A percentile compares a stretch with the other conserved stretches of the same genome.
phyloP scores from a whole-genome alignment of 768 basidiomycete species.

The Panellus pusillus region DNA sequence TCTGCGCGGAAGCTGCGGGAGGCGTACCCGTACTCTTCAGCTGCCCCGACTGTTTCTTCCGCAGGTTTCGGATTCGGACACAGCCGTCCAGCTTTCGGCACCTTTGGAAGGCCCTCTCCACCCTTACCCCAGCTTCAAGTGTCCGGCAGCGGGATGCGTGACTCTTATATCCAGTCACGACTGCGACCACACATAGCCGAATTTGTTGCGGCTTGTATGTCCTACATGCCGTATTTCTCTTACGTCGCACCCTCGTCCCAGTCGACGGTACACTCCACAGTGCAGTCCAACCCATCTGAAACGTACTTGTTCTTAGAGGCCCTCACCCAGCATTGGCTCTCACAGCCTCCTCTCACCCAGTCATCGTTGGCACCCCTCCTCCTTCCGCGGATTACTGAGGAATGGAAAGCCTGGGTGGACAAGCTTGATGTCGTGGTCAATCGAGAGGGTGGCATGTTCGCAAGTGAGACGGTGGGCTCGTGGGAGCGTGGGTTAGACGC shows the following conservation, averaged over 20 bases:
- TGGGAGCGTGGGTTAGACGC: conserved; percentile 75
- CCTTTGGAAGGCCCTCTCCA: conserved; percentile 12
- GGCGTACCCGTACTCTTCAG: conserved; percentile 78
- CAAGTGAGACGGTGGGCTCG: conserved; percentile 60
- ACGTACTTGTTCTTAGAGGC: conserved; percentile 70
- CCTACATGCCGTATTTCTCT: conserved; percentile 86
- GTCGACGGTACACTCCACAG: conserved; percentile 44
- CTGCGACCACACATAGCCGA: conserved; percentile 74
- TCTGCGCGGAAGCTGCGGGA: conserved; percentile 76
- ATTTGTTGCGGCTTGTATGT: conserved; percentile 73
- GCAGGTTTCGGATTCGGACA: conserved; percentile 37
- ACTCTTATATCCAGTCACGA: conserved; percentile 75
- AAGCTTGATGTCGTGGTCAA: conserved; percentile 72
- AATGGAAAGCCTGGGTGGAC: conserved; percentile 80
- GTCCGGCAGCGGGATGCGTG: conserved; percentile 62
- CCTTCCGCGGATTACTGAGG: conserved; percentile 62
- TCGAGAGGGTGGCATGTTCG: conserved; percentile 75
- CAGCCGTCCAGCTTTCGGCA: conserved; percentile 28
- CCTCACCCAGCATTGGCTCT: conserved; percentile 64
- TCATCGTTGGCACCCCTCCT: conserved; percentile 56
- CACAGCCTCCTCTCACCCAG: conserved; percentile 68
- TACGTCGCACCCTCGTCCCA: conserved; percentile 39
- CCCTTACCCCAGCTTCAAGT: conserved; percentile 16
- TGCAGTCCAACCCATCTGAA: conserved; percentile 71
- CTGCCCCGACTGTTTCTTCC: conserved; percentile 27